Evolutionary conservation across 768 basidiomycete genomes (phyloP).

Genomic region (Lactifluus subvellereus): DNA sequence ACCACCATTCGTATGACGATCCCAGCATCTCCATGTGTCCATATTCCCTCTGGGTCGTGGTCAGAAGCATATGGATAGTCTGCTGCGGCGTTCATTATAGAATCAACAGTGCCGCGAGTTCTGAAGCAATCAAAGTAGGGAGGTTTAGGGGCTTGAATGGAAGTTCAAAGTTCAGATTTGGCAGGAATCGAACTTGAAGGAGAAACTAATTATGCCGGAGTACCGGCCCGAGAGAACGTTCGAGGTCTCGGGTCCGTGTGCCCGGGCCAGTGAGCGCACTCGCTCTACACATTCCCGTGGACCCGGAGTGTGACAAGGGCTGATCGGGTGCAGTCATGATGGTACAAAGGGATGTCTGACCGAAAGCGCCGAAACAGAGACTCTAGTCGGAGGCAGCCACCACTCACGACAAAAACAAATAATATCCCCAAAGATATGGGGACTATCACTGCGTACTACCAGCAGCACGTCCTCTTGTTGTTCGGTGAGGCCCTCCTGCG

Average conservation of each 20-base stretch:
- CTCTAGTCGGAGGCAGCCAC: too few relatives aligned
- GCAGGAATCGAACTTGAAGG: too few relatives aligned
- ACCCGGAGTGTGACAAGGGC: too few relatives aligned
- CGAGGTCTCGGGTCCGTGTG: not conserved
- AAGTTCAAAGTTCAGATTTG: not conserved
- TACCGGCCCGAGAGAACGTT: not conserved
- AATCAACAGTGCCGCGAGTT: constrained; percentile 72
- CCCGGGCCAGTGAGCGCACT: not conserved
- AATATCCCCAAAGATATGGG: too few relatives aligned
- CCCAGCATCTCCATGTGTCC: constrained; percentile 58
- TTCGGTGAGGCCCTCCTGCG: too few relatives aligned
- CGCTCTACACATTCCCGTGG: constrained; percentile 35
- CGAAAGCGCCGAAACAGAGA: too few relatives aligned
- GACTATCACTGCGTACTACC: too few relatives aligned
- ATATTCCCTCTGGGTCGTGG: constrained; percentile 80
- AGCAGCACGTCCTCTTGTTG: too few relatives aligned
- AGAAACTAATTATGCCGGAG: too few relatives aligned
- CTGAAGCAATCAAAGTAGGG: too few relatives aligned
- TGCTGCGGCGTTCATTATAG: constrained; percentile 80
- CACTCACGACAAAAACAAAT: too few relatives aligned
- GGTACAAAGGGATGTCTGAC: not conserved
- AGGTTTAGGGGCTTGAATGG: constrained; percentile 24
- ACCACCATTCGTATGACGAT: constrained; percentile 72
- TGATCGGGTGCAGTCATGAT: constrained; percentile 1
- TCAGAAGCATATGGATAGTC: constrained; percentile 69